A percentile compares a stretch with the other conserved stretches of the same genome.
phyloP scores from a whole-genome alignment of 257 asterid species.

The Anisodus acutangulus region DNA sequence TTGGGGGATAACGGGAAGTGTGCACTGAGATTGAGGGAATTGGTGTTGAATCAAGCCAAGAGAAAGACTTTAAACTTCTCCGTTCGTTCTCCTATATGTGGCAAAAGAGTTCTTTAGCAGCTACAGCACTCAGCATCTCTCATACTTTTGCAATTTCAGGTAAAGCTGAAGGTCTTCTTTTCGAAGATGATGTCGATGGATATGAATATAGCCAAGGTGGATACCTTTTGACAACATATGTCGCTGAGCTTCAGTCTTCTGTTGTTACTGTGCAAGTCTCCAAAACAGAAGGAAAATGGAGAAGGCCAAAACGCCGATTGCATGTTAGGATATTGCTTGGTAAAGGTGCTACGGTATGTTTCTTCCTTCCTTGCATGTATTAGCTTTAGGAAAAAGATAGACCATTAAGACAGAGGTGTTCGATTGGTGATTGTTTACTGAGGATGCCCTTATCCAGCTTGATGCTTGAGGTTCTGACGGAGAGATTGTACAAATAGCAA shows the following conservation, averaged over 20 bases:
- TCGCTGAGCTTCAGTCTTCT: constrained; percentile 72
- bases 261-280: constrained; percentile 67
- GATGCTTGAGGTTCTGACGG: constrained; percentile 88
- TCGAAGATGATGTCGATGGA: constrained; percentile 94
- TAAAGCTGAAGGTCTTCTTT: constrained; percentile 84
- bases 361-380: neutral
- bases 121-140: no score
- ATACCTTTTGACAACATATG: constrained; percentile 82
- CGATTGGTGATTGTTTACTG: neutral
- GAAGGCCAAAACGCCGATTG: constrained; percentile 82
- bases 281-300: constrained; percentile 78
- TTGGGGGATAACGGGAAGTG: neutral
- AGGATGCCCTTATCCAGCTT: constrained; percentile 49
- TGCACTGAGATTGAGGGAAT: neutral
- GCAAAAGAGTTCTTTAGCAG: no score
- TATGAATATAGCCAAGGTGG: constrained; percentile 69
- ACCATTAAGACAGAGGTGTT: neutral
- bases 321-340: constrained; percentile 78
- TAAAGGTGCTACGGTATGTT: constrained; percentile 69
- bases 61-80: constrained; percentile 12
- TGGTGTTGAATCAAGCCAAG: constrained; percentile 3
- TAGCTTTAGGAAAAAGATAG: constrained; percentile 14
- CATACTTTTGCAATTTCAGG: constrained; percentile 52
- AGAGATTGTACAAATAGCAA: constrained; percentile 57
- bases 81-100: no score